phyloP scores from a whole-genome alignment of 108 stramenopile species.

The Licmophora abbreviata region DNA sequence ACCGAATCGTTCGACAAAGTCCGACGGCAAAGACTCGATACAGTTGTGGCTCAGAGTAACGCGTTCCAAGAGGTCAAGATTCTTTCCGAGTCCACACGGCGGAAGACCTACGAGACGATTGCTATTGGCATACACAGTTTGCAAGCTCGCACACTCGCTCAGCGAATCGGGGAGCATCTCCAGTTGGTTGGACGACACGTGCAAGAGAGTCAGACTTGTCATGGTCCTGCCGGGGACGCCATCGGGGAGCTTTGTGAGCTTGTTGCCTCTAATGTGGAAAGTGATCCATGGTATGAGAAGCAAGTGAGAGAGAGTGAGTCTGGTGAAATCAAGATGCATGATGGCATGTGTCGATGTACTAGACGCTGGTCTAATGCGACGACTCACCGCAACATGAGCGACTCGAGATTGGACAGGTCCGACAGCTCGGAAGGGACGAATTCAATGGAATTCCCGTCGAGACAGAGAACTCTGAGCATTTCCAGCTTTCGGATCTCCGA shows the following conservation, averaged over 20 bases:
- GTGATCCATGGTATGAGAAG: no score
- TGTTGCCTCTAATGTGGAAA: constrained; percentile 25
- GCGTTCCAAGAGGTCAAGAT: constrained; percentile 19
- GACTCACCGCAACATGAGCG: constrained; percentile 24
- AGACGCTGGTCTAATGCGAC: no score
- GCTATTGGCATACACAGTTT: constrained; percentile 41
- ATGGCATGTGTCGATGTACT: no score
- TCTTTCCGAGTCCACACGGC: constrained; percentile 12
- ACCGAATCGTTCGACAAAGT: constrained; percentile 30
- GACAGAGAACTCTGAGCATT: constrained; percentile 29
- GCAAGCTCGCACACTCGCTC: constrained; percentile 15
- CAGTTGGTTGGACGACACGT: constrained; percentile 51
- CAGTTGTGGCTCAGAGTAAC: constrained; percentile 42
- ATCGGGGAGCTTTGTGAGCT: constrained; percentile 19
- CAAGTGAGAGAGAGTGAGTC: no score
- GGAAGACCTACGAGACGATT: constrained; percentile 36
- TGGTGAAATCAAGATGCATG: no score
- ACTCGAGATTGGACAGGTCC: constrained; percentile 20
- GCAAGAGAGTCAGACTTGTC: constrained; percentile 21
- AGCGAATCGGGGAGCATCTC: constrained; percentile 21
- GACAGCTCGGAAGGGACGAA: constrained; percentile 24
- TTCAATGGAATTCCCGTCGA: constrained; percentile 42
- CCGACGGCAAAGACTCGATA: constrained; percentile 15
- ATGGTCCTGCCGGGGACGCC: constrained; percentile 17
- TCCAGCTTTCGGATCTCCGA: constrained; percentile 5